Base-by-base conservation (phyloP, 2,329 filamentous ascomycete genomes). In the Hypomyces perniciosus region DNA sequence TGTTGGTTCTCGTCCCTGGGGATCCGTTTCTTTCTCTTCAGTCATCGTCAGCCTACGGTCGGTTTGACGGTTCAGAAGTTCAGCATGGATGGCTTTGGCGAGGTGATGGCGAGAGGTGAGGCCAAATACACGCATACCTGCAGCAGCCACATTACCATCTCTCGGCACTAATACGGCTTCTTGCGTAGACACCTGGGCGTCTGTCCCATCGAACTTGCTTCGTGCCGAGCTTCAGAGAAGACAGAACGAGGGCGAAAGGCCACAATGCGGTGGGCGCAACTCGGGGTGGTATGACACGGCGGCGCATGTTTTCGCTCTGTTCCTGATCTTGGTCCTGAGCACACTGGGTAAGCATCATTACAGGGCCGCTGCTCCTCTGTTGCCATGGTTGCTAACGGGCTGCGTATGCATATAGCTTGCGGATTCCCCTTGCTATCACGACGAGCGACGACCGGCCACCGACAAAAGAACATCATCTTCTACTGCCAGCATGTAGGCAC, bases 401-500 rank as follows among this genome's bases (percentile, higher is more conserved):
- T 10, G 28, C 41, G 34, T 9, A 31, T 31, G 8, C 29, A 8
- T 28, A 44, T 66, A 79, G 83, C 82, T 30, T 86, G 83, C 63
- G 82, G 78, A 4, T 83, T 88, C 48, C 85, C 85, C 1, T 70
- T 88, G 33, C 68, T 88, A 49, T 84, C 81, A 8, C 77, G 79
- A 48, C 77, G 80, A 56, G 72, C 77, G 35, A 78, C 77, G 35
- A 74, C 76, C 44, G 74, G 82, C 50, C 77, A 74, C 46, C 77
- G 78, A 49, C 83, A 84, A 47, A 76, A 75, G 55, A 75, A 67
- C 26, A 75, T 86, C 59, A 76, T 86, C 56, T 85, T 86, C 64
- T 72, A 84, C 56, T 84, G 82, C 60, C 81, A 86, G 57, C 86
- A 90, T 69, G 86, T 89, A 57, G 86, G 88, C 62, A 93, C 88